Conservation (phyloP, 1,284 basidiomycete species). For the Ceratobasidium sp. region DNA sequence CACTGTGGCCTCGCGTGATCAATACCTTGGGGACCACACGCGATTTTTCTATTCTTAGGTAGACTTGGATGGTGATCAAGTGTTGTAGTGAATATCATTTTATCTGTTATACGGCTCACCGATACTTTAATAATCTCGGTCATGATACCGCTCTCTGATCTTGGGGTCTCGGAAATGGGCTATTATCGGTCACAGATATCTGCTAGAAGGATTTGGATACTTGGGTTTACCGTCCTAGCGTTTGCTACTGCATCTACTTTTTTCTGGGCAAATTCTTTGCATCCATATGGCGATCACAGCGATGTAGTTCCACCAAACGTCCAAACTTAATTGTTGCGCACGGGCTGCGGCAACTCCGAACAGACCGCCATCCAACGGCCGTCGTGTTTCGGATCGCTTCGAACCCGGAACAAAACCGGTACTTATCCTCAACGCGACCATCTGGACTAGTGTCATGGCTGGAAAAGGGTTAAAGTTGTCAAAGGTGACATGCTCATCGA, state of each 20-base stretch:
- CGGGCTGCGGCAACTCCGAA: background rate
- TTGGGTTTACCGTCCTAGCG: background rate
- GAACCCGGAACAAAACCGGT: constrained; percentile 72
- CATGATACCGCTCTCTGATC: background rate
- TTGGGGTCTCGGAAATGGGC: background rate
- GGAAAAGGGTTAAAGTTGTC: constrained; percentile 59
- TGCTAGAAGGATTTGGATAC: background rate
- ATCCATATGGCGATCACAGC: background rate
- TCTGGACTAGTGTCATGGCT: constrained; percentile 76
- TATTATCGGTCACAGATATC: background rate
- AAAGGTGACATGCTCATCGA: constrained; percentile 55
- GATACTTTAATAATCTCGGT: background rate
- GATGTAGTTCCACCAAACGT: constrained; percentile 19
- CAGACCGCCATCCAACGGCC: constrained; percentile 48
- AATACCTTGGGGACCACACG: too few relatives aligned
- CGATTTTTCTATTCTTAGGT: background rate
- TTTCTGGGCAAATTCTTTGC: background rate
- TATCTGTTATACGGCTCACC: too few relatives aligned
- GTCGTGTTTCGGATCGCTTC: constrained; percentile 76
- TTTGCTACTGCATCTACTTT: background rate
- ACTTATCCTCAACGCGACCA: constrained; percentile 78
- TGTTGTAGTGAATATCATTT: too few relatives aligned
- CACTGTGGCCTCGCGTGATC: too few relatives aligned
- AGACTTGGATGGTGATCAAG: background rate
- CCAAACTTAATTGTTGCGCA: background rate